Conservation (phyloP, 2,329 filamentous ascomycete genomes). For the Sordariomycetes sp. region DNA sequence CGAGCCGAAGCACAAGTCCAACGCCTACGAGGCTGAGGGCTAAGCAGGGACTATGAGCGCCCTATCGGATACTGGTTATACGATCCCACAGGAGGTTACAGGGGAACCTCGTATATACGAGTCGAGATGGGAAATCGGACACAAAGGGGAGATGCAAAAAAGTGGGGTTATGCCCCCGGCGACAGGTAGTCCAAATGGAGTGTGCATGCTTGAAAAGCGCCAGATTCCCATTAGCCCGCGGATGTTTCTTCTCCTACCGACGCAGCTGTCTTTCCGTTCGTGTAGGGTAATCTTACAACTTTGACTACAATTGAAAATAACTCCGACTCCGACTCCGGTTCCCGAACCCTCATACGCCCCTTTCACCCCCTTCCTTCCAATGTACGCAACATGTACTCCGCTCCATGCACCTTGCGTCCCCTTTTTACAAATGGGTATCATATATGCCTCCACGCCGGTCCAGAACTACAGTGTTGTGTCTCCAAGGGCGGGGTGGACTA, state of each 20-base stretch:
- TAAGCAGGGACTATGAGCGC: slow-evolving; percentile 14
- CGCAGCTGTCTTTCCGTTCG: not conserved
- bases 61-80: not conserved
- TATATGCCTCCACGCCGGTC: not conserved
- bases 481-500: slow-evolving; percentile 13
- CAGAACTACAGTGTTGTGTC: not conserved
- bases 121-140: not conserved
- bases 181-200: not conserved
- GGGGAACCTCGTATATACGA: not conserved
- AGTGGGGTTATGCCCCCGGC: not conserved
- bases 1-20: slow-evolving; percentile 95
- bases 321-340: not conserved
- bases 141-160: not conserved
- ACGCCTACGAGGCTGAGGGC: slow-evolving; percentile 71
- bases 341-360: not conserved
- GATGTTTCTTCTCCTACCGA: not conserved
- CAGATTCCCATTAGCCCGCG: not conserved
- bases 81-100: not conserved
- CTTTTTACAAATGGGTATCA: not conserved
- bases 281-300: not conserved
- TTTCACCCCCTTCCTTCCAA: not conserved
- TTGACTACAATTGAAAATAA: not conserved
- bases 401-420: not conserved
- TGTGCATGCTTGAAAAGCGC: not conserved
- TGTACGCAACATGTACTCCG: not conserved